Evolutionary conservation across 2,329 filamentous ascomycete genomes (phyloP), one percentile per base, ranked within the genome.

Genomic region (Cephalotrichum gorgonifer): DNA sequence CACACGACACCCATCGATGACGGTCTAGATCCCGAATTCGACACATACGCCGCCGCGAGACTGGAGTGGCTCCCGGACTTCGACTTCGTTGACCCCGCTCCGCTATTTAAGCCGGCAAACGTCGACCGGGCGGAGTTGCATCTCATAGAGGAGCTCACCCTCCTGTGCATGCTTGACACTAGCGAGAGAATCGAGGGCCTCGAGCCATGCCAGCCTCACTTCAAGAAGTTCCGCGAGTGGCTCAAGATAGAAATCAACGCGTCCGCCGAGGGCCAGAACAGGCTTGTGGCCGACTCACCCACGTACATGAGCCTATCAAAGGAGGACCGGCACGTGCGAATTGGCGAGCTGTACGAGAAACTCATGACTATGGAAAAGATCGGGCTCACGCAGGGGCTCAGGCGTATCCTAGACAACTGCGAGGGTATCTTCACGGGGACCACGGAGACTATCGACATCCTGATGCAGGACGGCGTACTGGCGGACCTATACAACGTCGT

Each of bases 1-100:
- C 54, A 55, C 31, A 52, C 60, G 8, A 52, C 56, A 3, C 52
- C 55, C 3, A 52, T 62, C 4, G 56, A 57, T 8, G 55, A 58
- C 5, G 52, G 51, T n/a, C n/a, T n/a, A n/a, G 49, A 42, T 5
- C 48, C 48, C 1, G 50, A 52, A 1, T 49, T 54, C 9, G 56
- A 57, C 28, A 51, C 55, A 17, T 57, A 62, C 25, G 58, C 61
- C 7, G 56, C 58, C 9, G 58, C 61, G 8, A 55, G 57, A 28
- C 51, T 58, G 4, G 56, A 58, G 33, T 65, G 62, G 63, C 53
- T 56, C 6, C 60, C 60, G 1, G 55, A 64, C 31, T 52, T 62
- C 27, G 61, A 65, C 49, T 63, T 64, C 28, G 46, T 57, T 2
- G 55, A 61, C 15, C 44, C 56, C 2, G 53, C 54, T 2, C 51